A percentile compares a stretch with the other conserved stretches of the same genome.
phyloP scores from a whole-genome alignment of 1,139 yeast genomes.

The Pichia cactophila region DNA sequence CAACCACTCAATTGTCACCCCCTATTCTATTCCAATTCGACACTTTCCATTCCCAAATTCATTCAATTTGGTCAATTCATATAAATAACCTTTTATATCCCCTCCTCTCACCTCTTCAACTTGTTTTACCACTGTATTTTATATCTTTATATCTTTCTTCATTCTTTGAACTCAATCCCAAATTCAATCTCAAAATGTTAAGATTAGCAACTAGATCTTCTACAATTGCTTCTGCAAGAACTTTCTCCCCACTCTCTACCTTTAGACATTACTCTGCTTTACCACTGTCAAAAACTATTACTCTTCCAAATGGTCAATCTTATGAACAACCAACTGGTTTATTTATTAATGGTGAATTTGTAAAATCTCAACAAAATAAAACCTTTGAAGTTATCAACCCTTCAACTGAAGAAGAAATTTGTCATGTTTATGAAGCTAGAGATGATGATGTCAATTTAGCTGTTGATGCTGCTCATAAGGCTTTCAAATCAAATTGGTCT shows the following conservation, averaged over 20 bases:
- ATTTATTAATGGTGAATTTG: conserved; percentile 76
- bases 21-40: no score
- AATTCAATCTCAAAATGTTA: conserved; percentile 8
- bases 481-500: conserved; percentile 44
- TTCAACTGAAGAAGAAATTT: conserved; percentile 51
- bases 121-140: background rate
- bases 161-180: background rate
- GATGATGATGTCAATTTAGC: conserved; percentile 60
- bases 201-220: conserved; percentile 11
- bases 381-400: conserved; percentile 59
- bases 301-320: conserved; percentile 27
- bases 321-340: conserved; percentile 67
- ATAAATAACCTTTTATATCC: background rate
- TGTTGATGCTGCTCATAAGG: conserved; percentile 52
- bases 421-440: conserved; percentile 52
- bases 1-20: no score
- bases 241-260: conserved; percentile 12
- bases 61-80: background rate
- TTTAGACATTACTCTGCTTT: conserved; percentile 25
- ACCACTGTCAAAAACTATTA: conserved; percentile 24
- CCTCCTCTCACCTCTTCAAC: background rate
- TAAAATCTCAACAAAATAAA: conserved; percentile 52
- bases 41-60: background rate
- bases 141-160: background rate
- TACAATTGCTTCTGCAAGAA: conserved; percentile 4